Evolutionary conservation across 495 filamentous ascomycete genomes (phyloP), one percentile per base, ranked within the genome.

Genomic region (Filosporella fistucella): DNA sequence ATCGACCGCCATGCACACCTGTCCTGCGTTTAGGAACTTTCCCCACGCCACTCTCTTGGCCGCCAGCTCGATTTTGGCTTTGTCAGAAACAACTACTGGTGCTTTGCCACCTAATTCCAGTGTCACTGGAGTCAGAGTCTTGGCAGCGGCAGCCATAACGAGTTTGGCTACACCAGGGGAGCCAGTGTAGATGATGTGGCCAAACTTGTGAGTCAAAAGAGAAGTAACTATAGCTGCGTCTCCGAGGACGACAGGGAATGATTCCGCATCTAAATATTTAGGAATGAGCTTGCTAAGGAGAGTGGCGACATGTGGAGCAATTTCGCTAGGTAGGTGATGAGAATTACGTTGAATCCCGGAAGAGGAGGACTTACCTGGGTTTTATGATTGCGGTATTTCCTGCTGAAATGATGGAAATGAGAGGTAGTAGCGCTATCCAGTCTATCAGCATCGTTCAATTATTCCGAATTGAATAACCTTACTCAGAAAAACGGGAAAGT

Each of bases 181-280:
- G 17, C 85, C 85, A 8, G 85, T 89, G 70, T 85, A 89, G 68
- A 86, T 85, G 50, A 89, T 88, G 66, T 86, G 85, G 61, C 87
- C 84, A 80, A 80, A 89, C 46, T 80, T 79, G 56, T 83, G 71
- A 26, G 81, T 77, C 1, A 89, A 67, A 35, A 88, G 63, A 7
- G 74, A 73, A 20, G 83, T 81, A 3, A 79, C 82, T 63, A 86
- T 80, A 8, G 75, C 63, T 16, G 85, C 54, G 3, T 69, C 77
- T 28, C 85, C 85, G 56, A 86, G 81, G 16, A 88, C 65, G 36
- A 84, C 60, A 4, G 63, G 64, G 59, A 84, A 86, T 52, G 76
- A 77, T 1, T 75, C 72, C 22, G 70, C 73, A 58, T 88, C 85
- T 32, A 89, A 70, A 17, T 67, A 69, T 14, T 74, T 61, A 47